A percentile compares a stretch with the other conserved stretches of the same genome.
Conservation (phyloP, 805 yeast species). For the Yarrowia osloensis region DNA sequence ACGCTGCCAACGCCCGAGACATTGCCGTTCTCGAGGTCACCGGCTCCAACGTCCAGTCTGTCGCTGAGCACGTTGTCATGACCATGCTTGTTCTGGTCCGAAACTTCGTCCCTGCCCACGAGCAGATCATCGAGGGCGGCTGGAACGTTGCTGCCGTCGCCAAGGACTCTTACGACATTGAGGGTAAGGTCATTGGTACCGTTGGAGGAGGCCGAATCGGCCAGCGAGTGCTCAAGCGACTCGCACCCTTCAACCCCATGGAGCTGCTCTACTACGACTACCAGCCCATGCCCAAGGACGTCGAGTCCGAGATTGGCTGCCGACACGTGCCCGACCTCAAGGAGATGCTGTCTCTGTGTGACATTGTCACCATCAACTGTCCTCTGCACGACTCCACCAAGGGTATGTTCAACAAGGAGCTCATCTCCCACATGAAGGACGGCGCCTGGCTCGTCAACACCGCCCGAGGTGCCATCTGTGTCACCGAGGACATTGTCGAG, state of each 20-base stretch:
- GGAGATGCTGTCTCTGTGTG: constrained; percentile 15
- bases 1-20: constrained; percentile 46
- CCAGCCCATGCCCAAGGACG: constrained; percentile 43
- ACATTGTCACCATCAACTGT: constrained; percentile 23
- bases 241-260: constrained; percentile 52
- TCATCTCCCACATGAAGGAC: constrained; percentile 46
- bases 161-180: constrained; percentile 47
- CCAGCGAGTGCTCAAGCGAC: constrained; percentile 54
- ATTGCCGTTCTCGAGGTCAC: constrained; percentile 59
- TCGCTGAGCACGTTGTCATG: constrained; percentile 60
- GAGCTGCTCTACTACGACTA: constrained; percentile 58
- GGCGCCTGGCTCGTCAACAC: constrained; percentile 59
- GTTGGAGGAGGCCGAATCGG: constrained; percentile 69
- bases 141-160: constrained; percentile 54
- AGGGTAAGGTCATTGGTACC: constrained; percentile 56
- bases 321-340: constrained; percentile 46
- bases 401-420: constrained; percentile 27
- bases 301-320: constrained; percentile 52
- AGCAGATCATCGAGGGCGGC: constrained; percentile 48
- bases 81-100: constrained; percentile 55
- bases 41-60: constrained; percentile 54
- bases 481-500: constrained; percentile 53
- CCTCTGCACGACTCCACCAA: constrained; percentile 28
- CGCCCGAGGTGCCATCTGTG: constrained; percentile 64
- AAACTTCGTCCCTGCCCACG: constrained; percentile 50